These are phyloP conservation scores for Diplocarpon mali DNA, from an alignment of 2,329 filamentous ascomycete species.

Conservation along the genomic window DNA sequence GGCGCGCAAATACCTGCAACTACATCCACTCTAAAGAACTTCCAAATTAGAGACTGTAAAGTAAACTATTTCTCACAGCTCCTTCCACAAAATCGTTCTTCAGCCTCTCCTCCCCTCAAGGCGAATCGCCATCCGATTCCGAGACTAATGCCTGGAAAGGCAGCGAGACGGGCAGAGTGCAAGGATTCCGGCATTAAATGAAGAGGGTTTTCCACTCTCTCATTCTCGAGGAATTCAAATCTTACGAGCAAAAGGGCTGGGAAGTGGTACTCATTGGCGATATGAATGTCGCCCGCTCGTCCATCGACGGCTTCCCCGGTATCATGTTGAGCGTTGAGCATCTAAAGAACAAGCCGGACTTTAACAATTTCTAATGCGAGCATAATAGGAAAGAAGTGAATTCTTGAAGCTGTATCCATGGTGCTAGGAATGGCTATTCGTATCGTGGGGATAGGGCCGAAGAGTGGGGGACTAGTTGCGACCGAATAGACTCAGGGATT, in stretches of 20 bases:
- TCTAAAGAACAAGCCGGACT: slow-evolving; percentile 38
- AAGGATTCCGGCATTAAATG: slow-evolving; percentile 38
- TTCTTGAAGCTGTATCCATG: slow-evolving; percentile 36
- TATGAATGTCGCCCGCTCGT: slow-evolving; percentile 36
- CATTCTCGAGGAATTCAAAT: slow-evolving; percentile 34
- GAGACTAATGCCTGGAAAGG: slow-evolving; percentile 31
- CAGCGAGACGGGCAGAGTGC: slow-evolving; percentile 31
- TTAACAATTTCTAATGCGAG: slow-evolving; percentile 28
- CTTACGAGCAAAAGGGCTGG: slow-evolving; percentile 32
- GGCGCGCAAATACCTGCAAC: neutral
- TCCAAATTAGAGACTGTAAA: slow-evolving; percentile 8
- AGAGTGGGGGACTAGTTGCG: slow-evolving; percentile 39
- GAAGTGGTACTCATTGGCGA: slow-evolving; percentile 39
- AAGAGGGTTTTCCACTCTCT: slow-evolving; percentile 38
- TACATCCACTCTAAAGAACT: neutral
- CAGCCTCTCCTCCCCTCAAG: slow-evolving; percentile 2
- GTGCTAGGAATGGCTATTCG: slow-evolving; percentile 34
- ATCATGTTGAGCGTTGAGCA: slow-evolving; percentile 38
- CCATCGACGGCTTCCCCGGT: slow-evolving; percentile 32
- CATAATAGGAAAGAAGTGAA: slow-evolving; percentile 32
- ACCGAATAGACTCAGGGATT: slow-evolving; percentile 42
- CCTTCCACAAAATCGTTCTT: slow-evolving; percentile 9
- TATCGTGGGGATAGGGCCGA: slow-evolving; percentile 33
- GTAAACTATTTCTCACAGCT: slow-evolving; percentile 11
- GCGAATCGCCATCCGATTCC: neutral